phyloP scores from a whole-genome alignment of 257 asterid species.

The Gentiana straminea region DNA sequence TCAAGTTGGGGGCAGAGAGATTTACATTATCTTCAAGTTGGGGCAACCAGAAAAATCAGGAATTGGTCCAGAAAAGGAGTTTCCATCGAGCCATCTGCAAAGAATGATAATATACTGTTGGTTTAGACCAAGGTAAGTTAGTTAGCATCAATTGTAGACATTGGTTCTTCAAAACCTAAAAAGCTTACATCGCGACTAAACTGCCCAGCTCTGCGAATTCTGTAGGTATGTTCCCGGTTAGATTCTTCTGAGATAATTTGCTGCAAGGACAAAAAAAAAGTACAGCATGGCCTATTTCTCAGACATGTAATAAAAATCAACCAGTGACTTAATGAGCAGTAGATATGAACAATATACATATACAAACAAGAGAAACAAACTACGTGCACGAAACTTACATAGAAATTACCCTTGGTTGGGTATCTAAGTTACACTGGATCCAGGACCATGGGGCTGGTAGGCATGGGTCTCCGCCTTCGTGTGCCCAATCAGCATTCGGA shows the following conservation, averaged over 20 bases:
- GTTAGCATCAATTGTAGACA: background rate
- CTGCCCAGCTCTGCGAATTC: conserved; percentile 51
- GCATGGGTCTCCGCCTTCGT: conserved; percentile 97
- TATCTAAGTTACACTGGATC: conserved; percentile 73
- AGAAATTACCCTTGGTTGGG: conserved; percentile 59
- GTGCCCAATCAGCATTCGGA: conserved; percentile 61
- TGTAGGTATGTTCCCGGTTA: conserved; percentile 52
- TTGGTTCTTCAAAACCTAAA: background rate
- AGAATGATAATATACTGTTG: conserved; percentile 5
- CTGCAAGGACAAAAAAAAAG: conserved; percentile 42
- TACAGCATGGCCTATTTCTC: too few relatives aligned
- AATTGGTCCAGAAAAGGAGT: conserved; percentile 67
- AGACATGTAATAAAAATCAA: too few relatives aligned
- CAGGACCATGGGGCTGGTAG: conserved; percentile 94
- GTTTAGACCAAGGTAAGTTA: conserved; percentile 4
- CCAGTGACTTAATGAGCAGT: too few relatives aligned
- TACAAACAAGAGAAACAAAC: too few relatives aligned
- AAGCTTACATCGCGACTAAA: conserved; percentile 69
- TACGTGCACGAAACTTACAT: conserved; percentile 36
- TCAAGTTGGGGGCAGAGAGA: background rate
- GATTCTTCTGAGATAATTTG: conserved; percentile 59
- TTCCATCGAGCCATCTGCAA: conserved; percentile 89
- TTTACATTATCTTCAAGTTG: conserved; percentile 61
- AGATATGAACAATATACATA: too few relatives aligned
- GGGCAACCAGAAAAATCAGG: conserved; percentile 94